A percentile compares a stretch with the other conserved stretches of the same genome.
Evolutionary conservation across 2,329 filamentous ascomycete genomes (phyloP).

Genomic region (Phyllosticta paracitricarpa): DNA sequence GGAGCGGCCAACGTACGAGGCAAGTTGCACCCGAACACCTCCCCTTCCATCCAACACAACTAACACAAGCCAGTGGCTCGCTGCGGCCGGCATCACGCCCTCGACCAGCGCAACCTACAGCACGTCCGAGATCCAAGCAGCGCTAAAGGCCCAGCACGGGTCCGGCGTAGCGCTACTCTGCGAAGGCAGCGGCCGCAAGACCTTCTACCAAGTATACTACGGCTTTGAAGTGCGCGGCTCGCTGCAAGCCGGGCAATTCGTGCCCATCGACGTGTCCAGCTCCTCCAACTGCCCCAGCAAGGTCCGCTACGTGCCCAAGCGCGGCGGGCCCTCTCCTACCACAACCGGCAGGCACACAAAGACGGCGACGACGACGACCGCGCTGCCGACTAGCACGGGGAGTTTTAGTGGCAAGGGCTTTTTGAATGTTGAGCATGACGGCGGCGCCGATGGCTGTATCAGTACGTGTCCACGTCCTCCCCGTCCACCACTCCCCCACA

Average conservation of each 20-base stretch:
- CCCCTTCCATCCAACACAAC: background rate
- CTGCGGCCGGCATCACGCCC: slow-evolving; percentile 50
- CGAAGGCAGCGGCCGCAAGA: slow-evolving; percentile 22
- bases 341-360: slow-evolving; percentile 17
- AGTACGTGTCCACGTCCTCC: slow-evolving; percentile 20
- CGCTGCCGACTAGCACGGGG: slow-evolving; percentile 21
- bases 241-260: slow-evolving; percentile 51
- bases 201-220: slow-evolving; percentile 48
- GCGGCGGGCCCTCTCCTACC: slow-evolving; percentile 22
- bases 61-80: slow-evolving; percentile 38
- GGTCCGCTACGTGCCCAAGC: slow-evolving; percentile 57
- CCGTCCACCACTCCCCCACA: background rate
- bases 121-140: slow-evolving; percentile 47
- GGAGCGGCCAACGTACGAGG: slow-evolving; percentile 53
- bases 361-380: slow-evolving; percentile 19
- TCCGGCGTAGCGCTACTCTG: slow-evolving; percentile 53
- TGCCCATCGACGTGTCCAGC: slow-evolving; percentile 47
- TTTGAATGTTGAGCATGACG: slow-evolving; percentile 45
- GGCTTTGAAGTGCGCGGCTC: slow-evolving; percentile 54
- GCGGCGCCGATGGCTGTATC: slow-evolving; percentile 51
- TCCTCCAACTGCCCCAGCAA: slow-evolving; percentile 51
- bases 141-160: slow-evolving; percentile 42
- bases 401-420: slow-evolving; percentile 49
- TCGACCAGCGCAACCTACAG: slow-evolving; percentile 49
- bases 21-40: slow-evolving; percentile 15